phyloP scores from a whole-genome alignment of 1,284 basidiomycete species.

The Ceratorhiza oryzae-sativae region DNA sequence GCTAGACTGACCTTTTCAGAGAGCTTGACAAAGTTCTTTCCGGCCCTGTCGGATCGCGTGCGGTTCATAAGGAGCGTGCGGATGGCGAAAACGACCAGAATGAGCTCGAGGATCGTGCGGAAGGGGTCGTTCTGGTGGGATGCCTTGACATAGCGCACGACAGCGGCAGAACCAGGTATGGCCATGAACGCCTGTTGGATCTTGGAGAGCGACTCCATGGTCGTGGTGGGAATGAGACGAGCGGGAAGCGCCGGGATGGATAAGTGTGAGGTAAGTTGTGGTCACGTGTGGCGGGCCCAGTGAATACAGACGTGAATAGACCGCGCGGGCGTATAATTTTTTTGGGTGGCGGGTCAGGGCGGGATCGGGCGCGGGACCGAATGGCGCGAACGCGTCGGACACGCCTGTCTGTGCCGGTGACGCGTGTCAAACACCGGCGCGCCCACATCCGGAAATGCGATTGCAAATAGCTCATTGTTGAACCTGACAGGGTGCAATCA shows the following conservation, averaged over 20 bases:
- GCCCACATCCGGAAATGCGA: neutral
- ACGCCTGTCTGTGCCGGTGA: constrained; percentile 1
- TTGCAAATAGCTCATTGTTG: constrained; percentile 17
- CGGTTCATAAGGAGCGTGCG: constrained; percentile 88
- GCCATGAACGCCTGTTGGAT: constrained; percentile 70
- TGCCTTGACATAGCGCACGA: constrained; percentile 89
- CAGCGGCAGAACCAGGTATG: constrained; percentile 87
- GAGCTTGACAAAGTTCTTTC: constrained; percentile 92
- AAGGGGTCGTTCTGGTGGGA: constrained; percentile 92
- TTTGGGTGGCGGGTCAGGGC: neutral
- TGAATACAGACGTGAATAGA: neutral
- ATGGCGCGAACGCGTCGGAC: neutral
- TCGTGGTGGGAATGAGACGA: constrained; percentile 18
- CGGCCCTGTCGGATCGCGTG: constrained; percentile 83
- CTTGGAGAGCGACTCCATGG: constrained; percentile 25
- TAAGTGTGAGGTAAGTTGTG: constrained; percentile 18
- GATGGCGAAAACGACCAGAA: constrained; percentile 88
- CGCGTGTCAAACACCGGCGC: constrained; percentile 2
- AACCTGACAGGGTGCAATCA: constrained; percentile 2
- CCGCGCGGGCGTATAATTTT: constrained; percentile 3
- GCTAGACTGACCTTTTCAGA: constrained; percentile 74
- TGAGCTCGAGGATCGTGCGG: constrained; percentile 87
- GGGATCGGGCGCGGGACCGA: neutral
- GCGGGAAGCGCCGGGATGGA: constrained; percentile 19
- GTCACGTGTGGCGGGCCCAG: constrained; percentile 12